phyloP scores from a whole-genome alignment of 768 basidiomycete genomes.

The Lactarius hengduanensis region DNA sequence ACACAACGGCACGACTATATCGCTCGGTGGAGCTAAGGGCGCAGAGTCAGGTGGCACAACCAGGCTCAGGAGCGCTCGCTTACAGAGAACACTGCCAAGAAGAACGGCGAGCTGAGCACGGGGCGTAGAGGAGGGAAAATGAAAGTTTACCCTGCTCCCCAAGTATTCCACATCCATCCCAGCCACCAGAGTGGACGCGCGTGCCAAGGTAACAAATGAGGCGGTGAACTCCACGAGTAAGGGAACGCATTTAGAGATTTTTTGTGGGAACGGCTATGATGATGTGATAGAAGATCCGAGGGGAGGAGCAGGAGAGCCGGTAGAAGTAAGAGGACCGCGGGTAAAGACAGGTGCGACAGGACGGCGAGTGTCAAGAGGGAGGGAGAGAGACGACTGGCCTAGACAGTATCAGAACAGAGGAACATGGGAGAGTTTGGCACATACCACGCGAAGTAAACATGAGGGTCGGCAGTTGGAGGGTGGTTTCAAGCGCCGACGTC shows the following conservation, averaged over 20 bases:
- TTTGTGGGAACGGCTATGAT: constrained; percentile 40
- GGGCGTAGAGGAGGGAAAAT: background rate
- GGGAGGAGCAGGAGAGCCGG: constrained; percentile 69
- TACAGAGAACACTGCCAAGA: constrained; percentile 91
- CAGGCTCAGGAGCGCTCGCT: constrained; percentile 31
- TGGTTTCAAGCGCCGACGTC: constrained; percentile 80
- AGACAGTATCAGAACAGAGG: constrained; percentile 1
- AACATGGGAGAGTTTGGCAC: constrained; percentile 14
- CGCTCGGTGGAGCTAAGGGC: constrained; percentile 65
- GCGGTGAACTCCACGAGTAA: constrained; percentile 49
- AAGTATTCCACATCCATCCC: constrained; percentile 76
- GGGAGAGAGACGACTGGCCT: constrained; percentile 58
- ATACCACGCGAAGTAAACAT: constrained; percentile 69
- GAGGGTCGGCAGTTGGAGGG: constrained; percentile 61
- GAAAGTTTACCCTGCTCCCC: constrained; percentile 74
- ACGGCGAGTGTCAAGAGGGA: constrained; percentile 68
- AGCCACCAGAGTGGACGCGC: constrained; percentile 53
- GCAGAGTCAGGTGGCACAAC: background rate
- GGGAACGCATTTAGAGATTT: constrained; percentile 32
- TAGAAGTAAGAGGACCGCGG: constrained; percentile 63
- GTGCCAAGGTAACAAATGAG: constrained; percentile 49
- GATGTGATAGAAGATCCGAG: constrained; percentile 60
- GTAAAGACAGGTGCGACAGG: constrained; percentile 68
- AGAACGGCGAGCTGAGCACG: constrained; percentile 55
- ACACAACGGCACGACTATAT: constrained; percentile 84